Conservation (phyloP, 345 rosid species). For the Combretum micranthum region DNA sequence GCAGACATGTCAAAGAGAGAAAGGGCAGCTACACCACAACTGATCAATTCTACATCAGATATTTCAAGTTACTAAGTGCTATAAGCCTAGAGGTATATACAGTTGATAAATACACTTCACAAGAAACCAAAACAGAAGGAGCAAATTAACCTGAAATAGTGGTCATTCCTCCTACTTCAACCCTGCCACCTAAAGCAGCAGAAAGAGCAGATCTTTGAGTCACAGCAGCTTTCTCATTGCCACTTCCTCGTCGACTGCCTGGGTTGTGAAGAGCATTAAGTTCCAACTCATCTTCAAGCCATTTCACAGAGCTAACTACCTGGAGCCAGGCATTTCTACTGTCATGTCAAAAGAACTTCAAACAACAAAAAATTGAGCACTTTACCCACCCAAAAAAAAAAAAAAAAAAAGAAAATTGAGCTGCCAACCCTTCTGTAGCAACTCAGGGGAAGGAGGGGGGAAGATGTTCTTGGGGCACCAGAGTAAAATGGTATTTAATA, state of each 20-base stretch:
- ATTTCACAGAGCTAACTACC: conserved; percentile 98
- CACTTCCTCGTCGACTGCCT: conserved; percentile 84
- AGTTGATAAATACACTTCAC: not conserved
- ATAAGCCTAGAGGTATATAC: too few species aligned
- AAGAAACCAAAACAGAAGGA: conserved; percentile 6
- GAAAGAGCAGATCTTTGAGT: conserved; percentile 87
- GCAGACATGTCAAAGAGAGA: conserved; percentile 1
- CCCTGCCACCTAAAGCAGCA: conserved; percentile 90
- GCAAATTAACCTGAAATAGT: conserved; percentile 77
- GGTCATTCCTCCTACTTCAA: conserved; percentile 79
- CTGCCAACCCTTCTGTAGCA: too few species aligned
- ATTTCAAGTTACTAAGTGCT: too few species aligned
- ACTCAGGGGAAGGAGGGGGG: too few species aligned
- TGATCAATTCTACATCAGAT: not conserved
- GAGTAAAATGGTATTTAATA: too few species aligned
- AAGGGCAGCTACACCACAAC: not conserved
- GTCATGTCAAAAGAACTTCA: conserved; percentile 1
- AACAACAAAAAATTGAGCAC: not conserved
- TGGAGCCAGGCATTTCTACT: conserved; percentile 19
- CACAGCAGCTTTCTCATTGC: conserved; percentile 90
- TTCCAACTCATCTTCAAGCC: conserved; percentile 99
- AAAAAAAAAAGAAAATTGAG: too few species aligned
- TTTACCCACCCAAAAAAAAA: not conserved
- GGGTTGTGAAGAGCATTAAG: conserved; percentile 95
- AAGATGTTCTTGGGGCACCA: too few species aligned